phyloP scores from a whole-genome alignment of 768 basidiomycete genomes.

The Tricholoma hemisulphureum region DNA sequence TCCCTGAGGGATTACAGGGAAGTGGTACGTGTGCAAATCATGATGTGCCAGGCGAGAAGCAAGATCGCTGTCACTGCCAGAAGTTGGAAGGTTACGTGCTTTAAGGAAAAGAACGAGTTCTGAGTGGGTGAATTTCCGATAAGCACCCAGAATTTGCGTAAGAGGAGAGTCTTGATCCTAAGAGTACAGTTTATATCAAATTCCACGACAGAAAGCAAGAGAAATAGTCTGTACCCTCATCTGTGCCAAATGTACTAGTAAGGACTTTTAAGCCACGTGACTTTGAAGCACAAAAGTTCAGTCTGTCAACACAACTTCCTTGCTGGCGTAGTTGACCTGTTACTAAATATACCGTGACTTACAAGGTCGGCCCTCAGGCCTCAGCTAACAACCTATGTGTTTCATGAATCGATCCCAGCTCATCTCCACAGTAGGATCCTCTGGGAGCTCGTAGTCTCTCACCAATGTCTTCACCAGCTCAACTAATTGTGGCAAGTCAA shows the following conservation, averaged over 20 bases:
- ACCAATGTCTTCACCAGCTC: constrained; percentile 42
- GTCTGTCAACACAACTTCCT: too few relatives aligned
- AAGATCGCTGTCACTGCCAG: constrained; percentile 62
- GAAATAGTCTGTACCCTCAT: constrained; percentile 37
- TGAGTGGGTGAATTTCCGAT: constrained; percentile 60
- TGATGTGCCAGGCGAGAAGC: constrained; percentile 71
- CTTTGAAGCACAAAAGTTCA: too few relatives aligned
- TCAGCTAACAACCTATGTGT: constrained; percentile 44
- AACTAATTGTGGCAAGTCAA: constrained; percentile 27
- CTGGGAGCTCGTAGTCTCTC: constrained; percentile 48
- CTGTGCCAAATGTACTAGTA: constrained; percentile 8
- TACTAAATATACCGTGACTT: too few relatives aligned
- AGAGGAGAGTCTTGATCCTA: constrained; percentile 37
- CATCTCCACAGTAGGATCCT: constrained; percentile 38
- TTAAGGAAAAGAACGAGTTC: constrained; percentile 77
- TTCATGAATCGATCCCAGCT: constrained; percentile 58
- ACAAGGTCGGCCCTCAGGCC: too few relatives aligned
- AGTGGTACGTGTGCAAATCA: constrained; percentile 72
- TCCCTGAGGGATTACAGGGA: constrained; percentile 37
- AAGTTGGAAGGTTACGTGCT: constrained; percentile 65
- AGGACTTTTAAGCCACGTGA: too few relatives aligned
- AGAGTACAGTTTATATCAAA: constrained; percentile 17
- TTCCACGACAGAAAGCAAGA: constrained; percentile 3
- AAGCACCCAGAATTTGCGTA: constrained; percentile 62
- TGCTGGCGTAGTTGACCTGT: too few relatives aligned